phyloP scores from a whole-genome alignment of 352 stramenopile species.

The Globisporangium canariense region DNA sequence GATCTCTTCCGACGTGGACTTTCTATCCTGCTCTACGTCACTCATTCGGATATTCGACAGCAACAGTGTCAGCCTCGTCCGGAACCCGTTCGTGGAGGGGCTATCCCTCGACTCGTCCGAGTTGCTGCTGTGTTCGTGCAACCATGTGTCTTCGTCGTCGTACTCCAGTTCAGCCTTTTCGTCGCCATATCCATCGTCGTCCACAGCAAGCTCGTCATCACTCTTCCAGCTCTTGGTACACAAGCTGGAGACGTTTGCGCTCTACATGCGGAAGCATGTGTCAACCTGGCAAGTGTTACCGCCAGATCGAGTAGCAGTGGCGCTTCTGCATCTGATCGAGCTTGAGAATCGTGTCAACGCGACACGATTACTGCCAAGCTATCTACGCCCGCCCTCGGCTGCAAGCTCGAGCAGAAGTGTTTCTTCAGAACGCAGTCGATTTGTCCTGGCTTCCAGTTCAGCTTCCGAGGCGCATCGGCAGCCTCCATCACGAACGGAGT shows the following conservation, averaged over 20 bases:
- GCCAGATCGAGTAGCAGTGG: constrained; percentile 40
- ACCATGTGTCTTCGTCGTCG: constrained; percentile 25
- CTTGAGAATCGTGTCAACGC: constrained; percentile 52
- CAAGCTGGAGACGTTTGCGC: constrained; percentile 52
- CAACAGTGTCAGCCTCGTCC: constrained; percentile 37
- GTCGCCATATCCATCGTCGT: constrained; percentile 4
- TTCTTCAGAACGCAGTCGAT: not conserved
- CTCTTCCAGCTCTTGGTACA: constrained; percentile 49
- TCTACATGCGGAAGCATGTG: constrained; percentile 35
- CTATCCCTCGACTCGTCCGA: constrained; percentile 66
- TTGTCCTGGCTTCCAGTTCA: not conserved
- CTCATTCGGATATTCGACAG: constrained; percentile 42
- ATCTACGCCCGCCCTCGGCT: constrained; percentile 26
- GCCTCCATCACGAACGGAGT: constrained; percentile 15
- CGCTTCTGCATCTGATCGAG: constrained; percentile 53
- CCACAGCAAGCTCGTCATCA: constrained; percentile 29
- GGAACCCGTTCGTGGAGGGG: constrained; percentile 66
- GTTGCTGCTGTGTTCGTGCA: constrained; percentile 62
- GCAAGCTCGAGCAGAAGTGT: not conserved
- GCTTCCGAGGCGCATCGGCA: not conserved
- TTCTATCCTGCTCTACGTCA: constrained; percentile 29
- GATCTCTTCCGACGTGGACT: constrained; percentile 45
- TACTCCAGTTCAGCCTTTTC: constrained; percentile 27
- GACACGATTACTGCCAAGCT: constrained; percentile 49
- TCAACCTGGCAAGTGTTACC: constrained; percentile 60